Percentiles rank a stretch among this genome's conserved stretches.
Evolutionary conservation across 441 rosid genomes (phyloP).

Genomic region (Gossypium armourianum): DNA sequence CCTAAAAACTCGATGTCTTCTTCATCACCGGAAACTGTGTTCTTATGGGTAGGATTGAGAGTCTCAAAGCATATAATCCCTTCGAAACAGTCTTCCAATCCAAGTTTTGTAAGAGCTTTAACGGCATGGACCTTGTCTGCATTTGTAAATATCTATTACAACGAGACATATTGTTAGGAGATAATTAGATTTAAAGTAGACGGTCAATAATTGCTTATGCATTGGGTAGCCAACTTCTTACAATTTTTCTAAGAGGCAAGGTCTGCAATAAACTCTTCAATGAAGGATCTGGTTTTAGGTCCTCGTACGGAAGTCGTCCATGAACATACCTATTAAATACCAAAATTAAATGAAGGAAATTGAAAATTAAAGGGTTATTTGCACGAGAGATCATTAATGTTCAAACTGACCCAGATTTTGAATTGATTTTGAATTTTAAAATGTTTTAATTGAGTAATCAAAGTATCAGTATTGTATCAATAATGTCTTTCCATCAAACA

Average conservation of each 20-base stretch:
- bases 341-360: neutral
- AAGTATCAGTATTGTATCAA: no score
- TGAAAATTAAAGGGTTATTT: neutral
- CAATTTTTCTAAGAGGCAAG: slow-evolving; percentile 71
- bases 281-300: slow-evolving; percentile 70
- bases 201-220: neutral
- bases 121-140: slow-evolving; percentile 68
- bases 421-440: no score
- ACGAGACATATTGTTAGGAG: neutral
- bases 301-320: slow-evolving; percentile 73
- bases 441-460: no score
- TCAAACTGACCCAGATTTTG: no score
- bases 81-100: slow-evolving; percentile 84
- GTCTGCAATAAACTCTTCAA: slow-evolving; percentile 55
- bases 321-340: slow-evolving; percentile 45
- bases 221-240: slow-evolving; percentile 22
- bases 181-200: neutral
- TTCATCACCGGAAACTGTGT: slow-evolving; percentile 29
- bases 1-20: slow-evolving; percentile 36
- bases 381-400: no score
- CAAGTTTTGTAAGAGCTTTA: slow-evolving; percentile 59
- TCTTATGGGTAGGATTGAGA: slow-evolving; percentile 47
- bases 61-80: slow-evolving; percentile 85
- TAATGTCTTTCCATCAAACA: no score
- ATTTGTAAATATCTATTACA: slow-evolving; percentile 70